Conservation (phyloP, 306 rosid genomes). For the Sechiopsis laciniata region DNA sequence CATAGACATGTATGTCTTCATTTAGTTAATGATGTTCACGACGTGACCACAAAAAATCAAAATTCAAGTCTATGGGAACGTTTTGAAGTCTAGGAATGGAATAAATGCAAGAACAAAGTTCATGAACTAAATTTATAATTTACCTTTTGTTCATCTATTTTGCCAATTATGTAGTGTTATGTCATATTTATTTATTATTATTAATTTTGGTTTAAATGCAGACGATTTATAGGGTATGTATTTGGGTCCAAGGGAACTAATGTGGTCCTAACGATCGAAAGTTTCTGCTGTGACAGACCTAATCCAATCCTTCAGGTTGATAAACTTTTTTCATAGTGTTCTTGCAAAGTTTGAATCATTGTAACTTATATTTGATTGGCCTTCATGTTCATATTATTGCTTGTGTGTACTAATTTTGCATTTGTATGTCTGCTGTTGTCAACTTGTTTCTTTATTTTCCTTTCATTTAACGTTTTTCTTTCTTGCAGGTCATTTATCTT, state of each 20-base stretch:
- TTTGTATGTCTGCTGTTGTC: neutral
- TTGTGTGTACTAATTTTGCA: neutral
- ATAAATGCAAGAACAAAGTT: neutral
- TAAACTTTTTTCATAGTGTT: neutral
- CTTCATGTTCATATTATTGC: neutral
- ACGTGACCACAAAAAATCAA: neutral
- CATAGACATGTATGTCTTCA: neutral
- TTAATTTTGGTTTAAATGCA: constrained; percentile 26
- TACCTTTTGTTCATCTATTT: neutral
- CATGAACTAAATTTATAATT: neutral
- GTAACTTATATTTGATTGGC: neutral
- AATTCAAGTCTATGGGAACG: neutral
- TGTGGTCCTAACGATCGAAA: constrained; percentile 57
- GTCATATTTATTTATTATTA: constrained; percentile 6
- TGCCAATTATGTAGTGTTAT: neutral
- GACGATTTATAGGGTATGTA: constrained; percentile 61
- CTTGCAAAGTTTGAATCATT: neutral
- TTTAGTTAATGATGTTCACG: neutral
- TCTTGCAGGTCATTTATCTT: constrained; percentile 57
- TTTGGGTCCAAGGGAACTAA: constrained; percentile 61
- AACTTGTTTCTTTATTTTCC: constrained; percentile 1
- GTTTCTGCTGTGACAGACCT: constrained; percentile 85
- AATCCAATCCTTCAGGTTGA: constrained; percentile 85
- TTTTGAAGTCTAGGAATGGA: neutral
- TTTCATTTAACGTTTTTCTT: constrained; percentile 19